A percentile compares a stretch with the other conserved stretches of the same genome.
phyloP scores from a whole-genome alignment of 495 filamentous ascomycete species.

The Talaromyces ruber region DNA sequence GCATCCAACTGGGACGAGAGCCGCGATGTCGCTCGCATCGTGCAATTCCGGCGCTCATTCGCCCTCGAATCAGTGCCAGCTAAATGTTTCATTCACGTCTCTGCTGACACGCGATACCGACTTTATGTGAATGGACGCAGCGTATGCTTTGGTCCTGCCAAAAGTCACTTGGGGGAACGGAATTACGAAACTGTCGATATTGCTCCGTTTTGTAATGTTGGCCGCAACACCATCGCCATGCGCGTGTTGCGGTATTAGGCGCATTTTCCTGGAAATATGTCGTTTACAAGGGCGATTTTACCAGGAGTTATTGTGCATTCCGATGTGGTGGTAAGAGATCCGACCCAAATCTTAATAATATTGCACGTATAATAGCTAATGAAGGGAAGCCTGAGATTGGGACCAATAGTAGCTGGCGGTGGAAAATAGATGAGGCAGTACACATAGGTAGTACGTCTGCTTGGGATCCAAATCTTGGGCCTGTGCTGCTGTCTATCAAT shows the following conservation, averaged over 20 bases:
- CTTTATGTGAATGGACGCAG: slow-evolving; percentile 17
- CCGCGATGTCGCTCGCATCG: slow-evolving; percentile 13
- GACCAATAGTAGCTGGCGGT: slow-evolving; percentile 14
- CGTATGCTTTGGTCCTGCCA: slow-evolving; percentile 19
- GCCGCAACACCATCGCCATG: slow-evolving; percentile 14
- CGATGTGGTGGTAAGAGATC: slow-evolving; percentile 7
- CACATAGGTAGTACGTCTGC: slow-evolving; percentile 10
- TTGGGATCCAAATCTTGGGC: slow-evolving; percentile 19
- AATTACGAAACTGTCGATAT: slow-evolving; percentile 21
- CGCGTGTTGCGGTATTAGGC: slow-evolving; percentile 18
- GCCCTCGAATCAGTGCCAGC: not conserved
- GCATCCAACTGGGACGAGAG: slow-evolving; percentile 12
- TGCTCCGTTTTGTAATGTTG: slow-evolving; percentile 10
- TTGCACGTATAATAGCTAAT: too few species aligned
- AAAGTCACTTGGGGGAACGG: slow-evolving; percentile 16
- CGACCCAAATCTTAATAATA: too few species aligned
- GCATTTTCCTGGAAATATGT: slow-evolving; percentile 11
- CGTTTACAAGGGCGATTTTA: slow-evolving; percentile 12
- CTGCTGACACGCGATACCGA: slow-evolving; percentile 21
- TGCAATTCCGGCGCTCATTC: slow-evolving; percentile 19
- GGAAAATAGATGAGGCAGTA: slow-evolving; percentile 9
- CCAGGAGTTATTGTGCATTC: slow-evolving; percentile 16
- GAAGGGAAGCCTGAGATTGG: slow-evolving; percentile 8
- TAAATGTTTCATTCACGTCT: slow-evolving; percentile 8
- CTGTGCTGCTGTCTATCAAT: slow-evolving; percentile 17